Evolutionary conservation across 1,139 yeast species (phyloP).

Genomic region (Dujonia santamariae): DNA sequence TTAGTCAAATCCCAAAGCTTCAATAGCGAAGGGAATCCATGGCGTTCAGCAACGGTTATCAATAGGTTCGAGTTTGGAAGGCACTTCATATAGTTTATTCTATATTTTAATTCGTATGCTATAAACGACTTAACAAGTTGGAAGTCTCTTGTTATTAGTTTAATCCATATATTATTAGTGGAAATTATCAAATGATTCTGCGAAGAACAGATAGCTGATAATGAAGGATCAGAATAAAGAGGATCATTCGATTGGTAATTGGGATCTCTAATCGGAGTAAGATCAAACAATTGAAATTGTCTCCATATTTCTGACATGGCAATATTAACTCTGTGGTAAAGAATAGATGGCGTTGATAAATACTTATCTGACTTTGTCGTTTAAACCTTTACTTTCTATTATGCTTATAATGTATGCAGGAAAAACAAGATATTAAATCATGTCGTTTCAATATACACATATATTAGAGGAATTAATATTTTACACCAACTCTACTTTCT

Average conservation of each 20-base stretch:
- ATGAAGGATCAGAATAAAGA: slow-evolving; percentile 75
- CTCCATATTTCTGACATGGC: slow-evolving; percentile 58
- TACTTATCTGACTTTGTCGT: too few species aligned
- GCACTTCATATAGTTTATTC: slow-evolving; percentile 53
- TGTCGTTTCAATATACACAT: too few species aligned
- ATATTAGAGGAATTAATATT: too few species aligned
- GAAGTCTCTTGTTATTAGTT: slow-evolving; percentile 53
- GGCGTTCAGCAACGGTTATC: slow-evolving; percentile 71
- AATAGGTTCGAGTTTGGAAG: slow-evolving; percentile 49
- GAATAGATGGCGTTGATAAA: too few species aligned
- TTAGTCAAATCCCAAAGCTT: slow-evolving; percentile 71
- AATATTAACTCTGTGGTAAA: too few species aligned
- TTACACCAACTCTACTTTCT: too few species aligned
- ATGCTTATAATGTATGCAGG: too few species aligned
- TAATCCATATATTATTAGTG: slow-evolving; percentile 51
- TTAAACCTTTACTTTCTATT: too few species aligned
- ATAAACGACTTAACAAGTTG: slow-evolving; percentile 46
- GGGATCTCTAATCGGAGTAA: slow-evolving; percentile 84
- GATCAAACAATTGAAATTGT: slow-evolving; percentile 85
- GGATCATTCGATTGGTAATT: slow-evolving; percentile 58
- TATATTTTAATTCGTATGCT: slow-evolving; percentile 66
- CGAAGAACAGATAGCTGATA: slow-evolving; percentile 60
- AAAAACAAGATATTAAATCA: too few species aligned
- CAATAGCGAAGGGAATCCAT: slow-evolving; percentile 64
- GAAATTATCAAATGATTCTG: slow-evolving; percentile 58